Base-by-base conservation (phyloP, 2,329 filamentous ascomycete genomes). In the Fusarium gaditjirri region DNA sequence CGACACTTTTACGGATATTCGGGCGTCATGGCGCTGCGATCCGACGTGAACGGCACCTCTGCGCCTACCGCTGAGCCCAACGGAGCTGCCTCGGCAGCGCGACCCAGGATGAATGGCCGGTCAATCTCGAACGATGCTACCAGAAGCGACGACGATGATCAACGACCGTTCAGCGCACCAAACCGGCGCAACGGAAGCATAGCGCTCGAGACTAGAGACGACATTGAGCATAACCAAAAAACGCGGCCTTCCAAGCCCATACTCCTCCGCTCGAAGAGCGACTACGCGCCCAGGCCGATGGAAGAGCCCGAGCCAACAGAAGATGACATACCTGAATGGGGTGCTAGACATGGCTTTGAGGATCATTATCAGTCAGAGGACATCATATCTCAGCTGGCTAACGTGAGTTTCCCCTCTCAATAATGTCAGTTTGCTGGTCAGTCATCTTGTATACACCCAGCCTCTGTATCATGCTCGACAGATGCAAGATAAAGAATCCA, bases 351-450 rank as follows among this genome's bases (percentile, higher is more conserved):
- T 83, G 95, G 95, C 52, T 98, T 96, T 85, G 94, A 97, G 79
- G 93, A 95, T 75, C 94, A 97, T 81, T 94, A 97, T 80, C 93
- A 94, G 78, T 97, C 93, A 9, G 93, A 94, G 75, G 94, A 97
- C 78, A 95, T 97, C 77, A 92, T 97, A 76, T 92, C 93, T 63
- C 89, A 94, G 73, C 86, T 97, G 71, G 94, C 93, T 57, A 94
- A 92, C 79, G 92, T 94, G 84, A 84, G 91, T 87, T 74, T 54
- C 49, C 59, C 49, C 62, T 69, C 23, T 50, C 50, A 65, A 71
- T 66, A 50, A 69, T 65, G 53, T 61, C 70, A 31, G 54, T 72
- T 50, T 59, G 49, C 52, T 52, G 38, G 47, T 50, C 64, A 36
- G 61, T 53, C 61, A 42, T 50, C 54, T 50, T 29, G 46, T 52